These are phyloP conservation scores for Claviceps monticola DNA, from an alignment of 2,329 filamentous ascomycete species.

Conservation along the genomic window DNA sequence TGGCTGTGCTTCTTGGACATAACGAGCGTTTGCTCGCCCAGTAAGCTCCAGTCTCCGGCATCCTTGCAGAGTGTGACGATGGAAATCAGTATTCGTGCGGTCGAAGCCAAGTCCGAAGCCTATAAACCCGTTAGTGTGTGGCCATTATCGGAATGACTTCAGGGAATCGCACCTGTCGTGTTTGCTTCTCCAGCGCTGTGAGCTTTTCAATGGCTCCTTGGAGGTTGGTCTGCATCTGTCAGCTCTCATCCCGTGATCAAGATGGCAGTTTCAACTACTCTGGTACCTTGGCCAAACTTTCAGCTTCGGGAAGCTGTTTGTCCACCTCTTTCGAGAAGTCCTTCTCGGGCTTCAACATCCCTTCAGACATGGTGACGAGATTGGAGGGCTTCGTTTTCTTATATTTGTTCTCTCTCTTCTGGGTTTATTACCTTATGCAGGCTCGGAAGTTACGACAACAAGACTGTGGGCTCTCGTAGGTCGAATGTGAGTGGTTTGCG, in stretches of 20 bases:
- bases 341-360: slow-evolving; percentile 85
- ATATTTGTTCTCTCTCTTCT: background rate
- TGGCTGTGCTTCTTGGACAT: slow-evolving; percentile 99
- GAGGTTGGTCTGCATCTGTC: slow-evolving; percentile 49
- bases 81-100: slow-evolving; percentile 71
- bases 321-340: slow-evolving; percentile 97
- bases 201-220: slow-evolving; percentile 90
- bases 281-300: slow-evolving; percentile 70
- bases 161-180: slow-evolving; percentile 59
- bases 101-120: slow-evolving; percentile 92
- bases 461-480: background rate
- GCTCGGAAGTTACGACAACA: background rate
- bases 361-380: slow-evolving; percentile 56
- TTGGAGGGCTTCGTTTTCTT: background rate
- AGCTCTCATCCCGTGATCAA: slow-evolving; percentile 19
- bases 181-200: slow-evolving; percentile 83
- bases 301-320: slow-evolving; percentile 76
- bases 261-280: too few relatives aligned
- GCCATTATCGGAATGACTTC: slow-evolving; percentile 7
- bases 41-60: slow-evolving; percentile 78
- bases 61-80: slow-evolving; percentile 94
- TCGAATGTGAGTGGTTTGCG: background rate
- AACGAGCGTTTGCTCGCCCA: slow-evolving; percentile 92
- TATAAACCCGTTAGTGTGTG: slow-evolving; percentile 21
- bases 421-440: background rate